Percentiles rank a stretch among this genome's conserved stretches.
Evolutionary conservation across 2,329 filamentous ascomycete genomes (phyloP).

Genomic region (Lizonia empirigonia): DNA sequence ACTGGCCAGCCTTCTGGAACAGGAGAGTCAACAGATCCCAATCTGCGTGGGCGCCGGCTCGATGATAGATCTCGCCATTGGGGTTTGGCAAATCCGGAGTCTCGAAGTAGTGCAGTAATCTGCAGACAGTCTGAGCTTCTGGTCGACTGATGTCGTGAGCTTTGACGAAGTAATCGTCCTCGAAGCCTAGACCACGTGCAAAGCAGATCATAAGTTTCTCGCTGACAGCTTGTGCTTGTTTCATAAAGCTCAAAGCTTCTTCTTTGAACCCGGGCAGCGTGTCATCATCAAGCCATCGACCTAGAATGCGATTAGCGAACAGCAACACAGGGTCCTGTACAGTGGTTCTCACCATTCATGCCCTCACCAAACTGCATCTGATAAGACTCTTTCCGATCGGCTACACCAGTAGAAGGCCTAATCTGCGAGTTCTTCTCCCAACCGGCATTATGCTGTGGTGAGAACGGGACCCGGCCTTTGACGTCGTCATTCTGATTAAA

Average conservation of each 20-base stretch:
- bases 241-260: constrained; percentile 60
- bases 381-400: constrained; percentile 67
- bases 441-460: constrained; percentile 59
- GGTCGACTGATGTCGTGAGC: constrained; percentile 58
- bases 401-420: constrained; percentile 63
- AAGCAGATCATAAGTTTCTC: constrained; percentile 65
- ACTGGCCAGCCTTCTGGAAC: constrained; percentile 66
- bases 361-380: constrained; percentile 66
- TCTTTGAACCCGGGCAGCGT: constrained; percentile 57
- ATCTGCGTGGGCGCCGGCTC: constrained; percentile 68
- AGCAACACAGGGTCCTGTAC: neutral
- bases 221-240: constrained; percentile 57
- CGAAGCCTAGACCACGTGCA: constrained; percentile 62
- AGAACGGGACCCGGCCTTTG: constrained; percentile 63
- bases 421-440: constrained; percentile 67
- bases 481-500: constrained; percentile 59
- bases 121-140: constrained; percentile 61
- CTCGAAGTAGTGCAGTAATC: constrained; percentile 62
- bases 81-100: constrained; percentile 44
- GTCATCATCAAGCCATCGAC: constrained; percentile 57
- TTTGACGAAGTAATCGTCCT: constrained; percentile 61
- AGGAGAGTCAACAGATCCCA: constrained; percentile 68
- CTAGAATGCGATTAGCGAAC: constrained; percentile 4
- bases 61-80: constrained; percentile 55
- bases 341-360: constrained; percentile 50